phyloP scores from a whole-genome alignment of 2,329 filamentous ascomycete genomes.

The Alternaria postmessia region DNA sequence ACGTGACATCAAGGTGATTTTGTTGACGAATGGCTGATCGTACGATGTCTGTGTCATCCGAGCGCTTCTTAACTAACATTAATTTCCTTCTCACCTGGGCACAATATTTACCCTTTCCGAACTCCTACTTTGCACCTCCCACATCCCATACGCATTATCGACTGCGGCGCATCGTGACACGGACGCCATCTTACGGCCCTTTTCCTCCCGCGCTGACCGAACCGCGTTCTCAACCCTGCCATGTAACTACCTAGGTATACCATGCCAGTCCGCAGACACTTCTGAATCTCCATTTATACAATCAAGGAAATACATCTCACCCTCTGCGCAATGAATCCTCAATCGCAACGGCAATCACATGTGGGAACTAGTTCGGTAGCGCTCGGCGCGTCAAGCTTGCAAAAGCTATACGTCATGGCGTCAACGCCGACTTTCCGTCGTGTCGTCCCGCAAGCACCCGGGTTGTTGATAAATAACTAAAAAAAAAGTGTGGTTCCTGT shows the following conservation, averaged over 20 bases:
- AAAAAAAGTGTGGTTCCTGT: neutral
- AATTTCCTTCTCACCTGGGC: neutral
- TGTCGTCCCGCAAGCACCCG: slow-evolving; percentile 26
- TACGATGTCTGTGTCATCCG: neutral
- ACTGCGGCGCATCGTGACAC: neutral
- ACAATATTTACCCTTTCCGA: neutral
- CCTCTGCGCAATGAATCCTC: neutral
- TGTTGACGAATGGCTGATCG: neutral
- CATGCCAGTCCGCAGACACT: neutral
- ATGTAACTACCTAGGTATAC: neutral
- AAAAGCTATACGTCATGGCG: slow-evolving; percentile 29
- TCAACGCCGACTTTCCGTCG: slow-evolving; percentile 11
- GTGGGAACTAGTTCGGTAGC: neutral
- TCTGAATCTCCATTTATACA: too few species aligned
- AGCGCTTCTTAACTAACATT: neutral
- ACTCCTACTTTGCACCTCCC: too few species aligned
- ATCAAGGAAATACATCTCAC: too few species aligned
- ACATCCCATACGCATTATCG: neutral
- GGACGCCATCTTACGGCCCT: neutral
- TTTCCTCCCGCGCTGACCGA: neutral
- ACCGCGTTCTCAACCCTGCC: neutral
- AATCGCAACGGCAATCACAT: neutral
- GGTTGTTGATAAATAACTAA: slow-evolving; percentile 9
- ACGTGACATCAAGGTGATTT: neutral
- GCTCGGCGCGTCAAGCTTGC: slow-evolving; percentile 23